Base-by-base conservation (phyloP, 139 green algal genomes). In the Micractinium conductrix region DNA sequence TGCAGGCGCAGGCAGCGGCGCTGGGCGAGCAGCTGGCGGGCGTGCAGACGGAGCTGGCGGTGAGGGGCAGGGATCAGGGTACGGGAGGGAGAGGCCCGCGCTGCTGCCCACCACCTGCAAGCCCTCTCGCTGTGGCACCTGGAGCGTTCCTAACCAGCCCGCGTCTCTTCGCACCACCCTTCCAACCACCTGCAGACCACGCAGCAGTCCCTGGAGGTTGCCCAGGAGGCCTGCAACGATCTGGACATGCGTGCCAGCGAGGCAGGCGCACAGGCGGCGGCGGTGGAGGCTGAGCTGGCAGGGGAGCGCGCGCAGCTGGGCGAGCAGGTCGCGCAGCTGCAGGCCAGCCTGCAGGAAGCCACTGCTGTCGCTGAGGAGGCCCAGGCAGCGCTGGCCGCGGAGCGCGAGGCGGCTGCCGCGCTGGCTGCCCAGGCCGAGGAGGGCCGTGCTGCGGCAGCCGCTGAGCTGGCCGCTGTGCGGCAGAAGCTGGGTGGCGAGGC, bases 21-120 rank as follows among this genome's bases (percentile, higher is more conserved):
- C 74, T 88, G 72, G 50, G 88, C 58, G 68, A 81, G 33, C 67
- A 86, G 55, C 85, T 92, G 28, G 68, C 75, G 6, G 84, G 40
- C 12, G 72, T 48, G 43, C 85, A 89, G 74, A 40, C 50, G 5
- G 50, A 87, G 50, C 73, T 84, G 43, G 37, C 76, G 80, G 80
- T 74, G 75, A 12, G 44, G 44, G 30, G 53, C n/a, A n/a, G n/a
- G n/a, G n/a, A n/a, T n/a, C n/a, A n/a, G n/a, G n/a, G n/a, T n/a
- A n/a, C n/a, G n/a, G n/a, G n/a, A n/a, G n/a, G n/a, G n/a, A n/a
- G n/a, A n/a, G n/a, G n/a, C n/a, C n/a, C n/a, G n/a, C n/a, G n/a
- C n/a, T n/a, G n/a, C n/a, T 21, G 65, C 68, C 37, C 68, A 74
- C 37, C 68, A 74, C 37, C 12, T 74, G 35, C 37, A 44, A 40